Evolutionary conservation across 306 rosid genomes (phyloP), one percentile per base, ranked within the genome.

Genomic region (Dalbergia cochinchinensis): DNA sequence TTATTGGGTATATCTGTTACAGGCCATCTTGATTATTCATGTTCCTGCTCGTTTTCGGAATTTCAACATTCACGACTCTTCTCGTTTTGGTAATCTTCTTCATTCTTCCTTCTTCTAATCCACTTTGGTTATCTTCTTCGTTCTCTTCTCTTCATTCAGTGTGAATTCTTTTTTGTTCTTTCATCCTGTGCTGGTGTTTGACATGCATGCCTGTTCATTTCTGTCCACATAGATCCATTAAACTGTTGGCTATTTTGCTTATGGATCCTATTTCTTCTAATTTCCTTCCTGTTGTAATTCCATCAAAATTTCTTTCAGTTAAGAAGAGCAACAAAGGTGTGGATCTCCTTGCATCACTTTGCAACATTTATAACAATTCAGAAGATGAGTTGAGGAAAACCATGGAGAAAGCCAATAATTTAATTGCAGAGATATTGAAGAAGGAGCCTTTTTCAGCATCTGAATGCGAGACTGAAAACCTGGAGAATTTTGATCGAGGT

Each of bases 21-120:
- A 96, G 99, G 99, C 96, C 34, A 90, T 96, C 85, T 87, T 96
- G 80, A 86, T 96, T 75, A 84, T 96, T 85, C 99, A 96, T 58
- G 82, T 93, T 84, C 99, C 99, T 19, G 78, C 84, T 78, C 87
- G 85, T 34, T 86, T 89, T 83, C 86, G 94, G 74, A 91, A 82
- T 63, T 91, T 90, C 83, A 83, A 74, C 90, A 90, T 93, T 68
- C 81, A 85, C 12, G 99, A 96, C 63, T 79, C 94, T 54, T 76
- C 88, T 54, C 90, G 84, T 72, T 86, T 93, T 63, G 98, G 99
- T 96, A 93, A 85, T 73, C 33, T 62, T 73, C 73, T 41, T 74
- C 26, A 34, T 69, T 73, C 60, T 73, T 12, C 31, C 31, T 26
- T 22, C 26, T 22, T 26, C 31, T 26, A 26, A 26, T 26, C 31